Percentiles rank a stretch among this genome's conserved stretches.
Conservation (phyloP, 2,329 filamentous ascomycete genomes). For the Ophiostoma sp. region DNA sequence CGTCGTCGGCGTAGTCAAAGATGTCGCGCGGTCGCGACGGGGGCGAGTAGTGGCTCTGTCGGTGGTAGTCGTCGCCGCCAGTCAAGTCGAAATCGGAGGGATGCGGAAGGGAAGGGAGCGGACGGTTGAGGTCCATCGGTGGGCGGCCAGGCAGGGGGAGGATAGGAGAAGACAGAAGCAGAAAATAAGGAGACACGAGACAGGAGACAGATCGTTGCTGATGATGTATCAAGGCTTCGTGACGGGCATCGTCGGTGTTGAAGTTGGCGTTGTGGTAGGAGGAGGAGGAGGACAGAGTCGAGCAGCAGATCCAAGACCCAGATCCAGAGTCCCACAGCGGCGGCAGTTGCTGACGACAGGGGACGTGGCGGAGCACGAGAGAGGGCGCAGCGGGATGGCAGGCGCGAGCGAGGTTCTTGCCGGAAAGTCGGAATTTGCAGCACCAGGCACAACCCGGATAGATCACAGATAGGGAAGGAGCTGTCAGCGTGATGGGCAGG, state of each 20-base stretch:
- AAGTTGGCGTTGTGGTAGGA: not conserved
- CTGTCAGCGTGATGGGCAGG: not conserved
- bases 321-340: too few relatives aligned
- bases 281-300: not conserved
- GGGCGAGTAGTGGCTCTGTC: not conserved
- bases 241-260: not conserved
- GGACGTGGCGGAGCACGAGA: conserved; percentile 4
- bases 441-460: not conserved
- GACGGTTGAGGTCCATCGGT: conserved; percentile 10
- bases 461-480: not conserved
- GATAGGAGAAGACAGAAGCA: not conserved
- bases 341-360: conserved; percentile 5
- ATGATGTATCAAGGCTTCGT: too few relatives aligned
- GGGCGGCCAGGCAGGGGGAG: not conserved
- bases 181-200: not conserved
- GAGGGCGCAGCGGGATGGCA: not conserved
- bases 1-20: conserved; percentile 8
- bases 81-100: conserved; percentile 4
- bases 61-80: conserved; percentile 1
- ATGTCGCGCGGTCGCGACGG: not conserved
- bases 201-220: not conserved
- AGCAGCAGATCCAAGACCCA: too few relatives aligned
- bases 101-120: conserved; percentile 11
- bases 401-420: conserved; percentile 2
- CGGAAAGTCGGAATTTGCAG: conserved; percentile 1